A percentile compares a stretch with the other conserved stretches of the same genome.
These are phyloP conservation scores for Xylariales sp. DNA, from an alignment of 2,329 filamentous ascomycete genomes.

Conservation along the genomic window DNA sequence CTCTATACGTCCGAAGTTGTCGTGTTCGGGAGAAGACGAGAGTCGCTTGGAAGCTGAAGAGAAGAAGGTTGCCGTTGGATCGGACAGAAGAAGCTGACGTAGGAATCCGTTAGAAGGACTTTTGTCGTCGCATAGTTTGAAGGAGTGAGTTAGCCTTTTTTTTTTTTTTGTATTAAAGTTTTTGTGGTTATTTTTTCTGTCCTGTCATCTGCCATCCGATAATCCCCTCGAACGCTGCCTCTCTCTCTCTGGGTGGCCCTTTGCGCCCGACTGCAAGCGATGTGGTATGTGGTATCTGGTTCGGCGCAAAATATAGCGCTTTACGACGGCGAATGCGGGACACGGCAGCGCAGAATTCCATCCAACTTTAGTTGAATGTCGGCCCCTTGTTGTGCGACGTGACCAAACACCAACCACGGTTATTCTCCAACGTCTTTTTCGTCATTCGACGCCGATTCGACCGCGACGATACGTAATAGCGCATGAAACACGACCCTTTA, in stretches of 20 bases:
- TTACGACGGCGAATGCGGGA: slow-evolving; percentile 14
- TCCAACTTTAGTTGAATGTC: slow-evolving; percentile 19
- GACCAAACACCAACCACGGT: slow-evolving; percentile 13
- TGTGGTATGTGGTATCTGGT: slow-evolving; percentile 31
- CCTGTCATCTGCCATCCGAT: slow-evolving; percentile 5
- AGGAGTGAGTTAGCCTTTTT: slow-evolving; percentile 35
- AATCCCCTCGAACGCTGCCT: slow-evolving; percentile 18
- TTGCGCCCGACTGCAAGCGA: slow-evolving; percentile 34
- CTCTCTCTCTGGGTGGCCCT: not conserved
- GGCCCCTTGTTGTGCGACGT: slow-evolving; percentile 27
- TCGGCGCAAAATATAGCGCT: slow-evolving; percentile 31
- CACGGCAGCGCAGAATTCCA: slow-evolving; percentile 24
- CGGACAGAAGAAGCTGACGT: slow-evolving; percentile 36
- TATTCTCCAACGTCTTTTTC: slow-evolving; percentile 8
- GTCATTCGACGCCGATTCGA: slow-evolving; percentile 24
- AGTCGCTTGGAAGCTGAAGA: slow-evolving; percentile 41
- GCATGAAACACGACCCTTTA: slow-evolving; percentile 2
- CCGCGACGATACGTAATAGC: slow-evolving; percentile 17
- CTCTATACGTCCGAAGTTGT: slow-evolving; percentile 44
- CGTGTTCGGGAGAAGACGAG: slow-evolving; percentile 47
- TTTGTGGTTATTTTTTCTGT: not conserved
- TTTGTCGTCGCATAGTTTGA: slow-evolving; percentile 34
- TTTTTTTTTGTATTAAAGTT: slow-evolving; percentile 2
- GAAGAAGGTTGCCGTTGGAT: slow-evolving; percentile 42
- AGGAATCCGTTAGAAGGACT: slow-evolving; percentile 36